These are phyloP conservation scores for Fusarium fracticaudum DNA, from an alignment of 2,329 filamentous ascomycete species.

Conservation along the genomic window DNA sequence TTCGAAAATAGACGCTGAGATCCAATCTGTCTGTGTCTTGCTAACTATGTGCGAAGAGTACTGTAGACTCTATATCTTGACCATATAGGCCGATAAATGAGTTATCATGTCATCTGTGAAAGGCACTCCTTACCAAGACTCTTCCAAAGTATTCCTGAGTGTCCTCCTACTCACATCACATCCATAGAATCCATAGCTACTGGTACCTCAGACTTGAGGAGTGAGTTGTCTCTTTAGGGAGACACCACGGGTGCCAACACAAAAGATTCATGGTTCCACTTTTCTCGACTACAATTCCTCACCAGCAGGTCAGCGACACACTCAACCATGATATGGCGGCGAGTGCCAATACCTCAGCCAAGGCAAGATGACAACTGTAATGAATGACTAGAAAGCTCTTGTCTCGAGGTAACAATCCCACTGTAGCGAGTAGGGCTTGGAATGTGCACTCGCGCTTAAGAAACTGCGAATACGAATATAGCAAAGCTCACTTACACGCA, in stretches of 20 bases:
- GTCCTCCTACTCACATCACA: background rate
- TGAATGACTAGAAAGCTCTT: background rate
- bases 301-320: constrained; percentile 36
- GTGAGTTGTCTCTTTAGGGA: constrained; percentile 1
- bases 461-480: background rate
- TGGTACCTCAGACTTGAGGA: background rate
- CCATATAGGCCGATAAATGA: background rate
- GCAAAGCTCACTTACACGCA: constrained; percentile 24
- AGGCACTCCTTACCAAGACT: no score
- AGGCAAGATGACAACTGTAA: constrained; percentile 1
- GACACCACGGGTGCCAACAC: constrained; percentile 30
- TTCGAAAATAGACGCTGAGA: background rate
- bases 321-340: constrained; percentile 30
- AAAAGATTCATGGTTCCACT: constrained; percentile 27
- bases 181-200: background rate
- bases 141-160: background rate
- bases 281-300: constrained; percentile 32
- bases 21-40: background rate
- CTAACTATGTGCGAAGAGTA: constrained; percentile 4
- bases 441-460: background rate
- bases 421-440: background rate
- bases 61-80: background rate
- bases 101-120: background rate
- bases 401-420: background rate
- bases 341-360: constrained; percentile 20